Conservation (phyloP, 495 filamentous ascomycete genomes). For the Hypoxylon lienhwacheense region DNA sequence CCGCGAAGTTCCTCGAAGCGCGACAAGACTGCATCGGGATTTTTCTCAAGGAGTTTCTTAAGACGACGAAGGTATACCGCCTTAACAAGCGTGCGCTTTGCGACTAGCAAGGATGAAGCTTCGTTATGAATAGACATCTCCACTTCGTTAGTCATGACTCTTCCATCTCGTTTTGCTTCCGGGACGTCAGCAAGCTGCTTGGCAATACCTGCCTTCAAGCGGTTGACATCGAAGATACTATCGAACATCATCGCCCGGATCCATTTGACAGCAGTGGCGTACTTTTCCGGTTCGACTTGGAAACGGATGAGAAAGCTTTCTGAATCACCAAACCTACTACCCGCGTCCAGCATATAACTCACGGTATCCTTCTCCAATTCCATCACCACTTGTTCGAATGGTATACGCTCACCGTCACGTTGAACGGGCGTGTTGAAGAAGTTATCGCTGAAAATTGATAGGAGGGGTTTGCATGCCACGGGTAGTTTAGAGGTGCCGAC, state of each 20-base stretch:
- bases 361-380: conserved; percentile 90
- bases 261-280: conserved; percentile 80
- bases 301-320: conserved; percentile 82
- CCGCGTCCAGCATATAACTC: conserved; percentile 70
- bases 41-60: conserved; percentile 69
- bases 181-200: conserved; percentile 91
- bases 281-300: conserved; percentile 86
- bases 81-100: conserved; percentile 81
- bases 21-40: conserved; percentile 69
- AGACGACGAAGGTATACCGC: conserved; percentile 85
- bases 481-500: conserved; percentile 75
- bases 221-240: conserved; percentile 77
- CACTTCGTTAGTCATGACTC: conserved; percentile 73
- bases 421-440: conserved; percentile 91
- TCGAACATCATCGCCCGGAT: conserved; percentile 82
- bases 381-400: conserved; percentile 89
- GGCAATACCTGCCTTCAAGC: conserved; percentile 80
- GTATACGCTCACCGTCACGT: conserved; percentile 73
- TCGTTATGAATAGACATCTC: conserved; percentile 78
- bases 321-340: conserved; percentile 66
- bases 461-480: conserved; percentile 72
- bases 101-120: conserved; percentile 70
- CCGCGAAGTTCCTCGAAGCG: conserved; percentile 76
- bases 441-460: conserved; percentile 82
- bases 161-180: conserved; percentile 86